Percentiles rank a stretch among this genome's conserved stretches.
Conservation (phyloP, 192 early-diverging fungal species). For the Backusella morwellensis region DNA sequence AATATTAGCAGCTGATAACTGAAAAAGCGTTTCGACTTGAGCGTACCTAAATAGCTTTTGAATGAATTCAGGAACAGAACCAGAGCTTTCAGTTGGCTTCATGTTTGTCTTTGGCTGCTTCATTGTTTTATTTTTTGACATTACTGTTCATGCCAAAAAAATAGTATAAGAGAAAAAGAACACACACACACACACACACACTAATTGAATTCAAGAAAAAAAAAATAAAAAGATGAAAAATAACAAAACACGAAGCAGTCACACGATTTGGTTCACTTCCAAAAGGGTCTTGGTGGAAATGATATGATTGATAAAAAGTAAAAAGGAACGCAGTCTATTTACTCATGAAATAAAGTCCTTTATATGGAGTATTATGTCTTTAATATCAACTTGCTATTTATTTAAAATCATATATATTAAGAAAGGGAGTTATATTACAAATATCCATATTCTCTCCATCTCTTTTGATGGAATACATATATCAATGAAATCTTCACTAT, state of each 20-base stretch:
- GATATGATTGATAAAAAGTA: neutral
- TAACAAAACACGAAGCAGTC: neutral
- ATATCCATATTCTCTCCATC: neutral
- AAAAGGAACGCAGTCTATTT: neutral
- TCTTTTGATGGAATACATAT: neutral
- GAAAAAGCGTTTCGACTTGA: neutral
- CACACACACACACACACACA: neutral
- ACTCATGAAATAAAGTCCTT: too few species aligned
- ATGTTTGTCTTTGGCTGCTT: neutral
- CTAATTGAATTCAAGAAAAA: neutral
- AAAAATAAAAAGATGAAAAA: neutral
- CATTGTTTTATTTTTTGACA: neutral
- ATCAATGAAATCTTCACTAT: neutral
- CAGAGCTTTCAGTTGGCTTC: constrained; percentile 6
- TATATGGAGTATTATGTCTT: too few species aligned
- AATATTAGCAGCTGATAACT: neutral
- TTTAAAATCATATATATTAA: too few species aligned
- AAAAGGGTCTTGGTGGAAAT: neutral
- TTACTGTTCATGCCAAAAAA: neutral
- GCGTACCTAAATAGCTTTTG: constrained; percentile 27
- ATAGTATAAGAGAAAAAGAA: neutral
- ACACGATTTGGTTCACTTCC: neutral
- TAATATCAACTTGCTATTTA: too few species aligned
- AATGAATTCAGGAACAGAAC: constrained; percentile 26
- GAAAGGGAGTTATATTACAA: neutral